Evolutionary conservation across 441 rosid genomes (phyloP), one percentile per base, ranked within the genome.

Genomic region (Croton laevigatus): DNA sequence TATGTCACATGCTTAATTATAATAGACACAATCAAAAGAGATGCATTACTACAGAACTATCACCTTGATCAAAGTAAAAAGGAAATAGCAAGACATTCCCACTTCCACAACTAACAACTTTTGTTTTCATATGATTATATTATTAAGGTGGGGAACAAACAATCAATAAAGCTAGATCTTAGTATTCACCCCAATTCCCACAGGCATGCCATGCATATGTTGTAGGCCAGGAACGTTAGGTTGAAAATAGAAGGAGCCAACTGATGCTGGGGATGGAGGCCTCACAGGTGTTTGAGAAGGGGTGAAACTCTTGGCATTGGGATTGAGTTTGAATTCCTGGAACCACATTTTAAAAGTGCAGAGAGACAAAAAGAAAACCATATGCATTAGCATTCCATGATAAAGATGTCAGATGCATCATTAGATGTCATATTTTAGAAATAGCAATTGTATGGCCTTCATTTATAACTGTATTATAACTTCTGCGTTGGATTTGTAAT

Each of bases 281-380:
- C 91, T 80, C 36, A 78, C 81, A 77, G 87, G 80, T 13, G 84
- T 23, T 75, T 84, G 94, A 51, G 84, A 78, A 63, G 97, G 98
- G 57, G 76, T 78, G 79, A 89, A 93, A 74, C 97, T 91, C 89
- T 91, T 89, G 17, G 98, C 99, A 52, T 96, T 85, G 58, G 98
- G 99, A 82, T 93, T 96, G 55, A 90, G 86, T 77, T 81, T 96
- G 79, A 93, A 96, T 85, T 93, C 99, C 99, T 96, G 91, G 5
- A 71, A 67, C 42, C 66, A 77, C 32, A 76, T 7, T 38, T 73
- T 69, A n/a, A 68, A 45, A 69, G 17, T 34, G 54, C 4, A 59
- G 6, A 60, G 19, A 59, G 0, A 34, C 63, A 44, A 7, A 58
- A 54, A 51, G 8, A 12, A 6, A 46, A 19, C 62, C 46, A 60